Conservation (phyloP, 768 basidiomycete genomes). For the Macrolepiota albuminosa region DNA sequence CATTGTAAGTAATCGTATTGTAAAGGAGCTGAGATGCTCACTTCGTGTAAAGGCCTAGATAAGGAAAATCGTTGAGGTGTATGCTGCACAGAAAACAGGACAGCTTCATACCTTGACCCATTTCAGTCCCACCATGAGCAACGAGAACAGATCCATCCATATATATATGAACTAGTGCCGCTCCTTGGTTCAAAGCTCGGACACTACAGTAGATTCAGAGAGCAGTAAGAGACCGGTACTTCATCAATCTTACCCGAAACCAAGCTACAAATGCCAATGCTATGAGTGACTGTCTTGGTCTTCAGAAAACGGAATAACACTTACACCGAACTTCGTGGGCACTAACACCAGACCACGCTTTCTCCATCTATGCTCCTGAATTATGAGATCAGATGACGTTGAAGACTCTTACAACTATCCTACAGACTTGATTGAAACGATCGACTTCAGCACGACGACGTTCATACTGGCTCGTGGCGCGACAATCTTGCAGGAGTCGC, state of each 20-base stretch:
- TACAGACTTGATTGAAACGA: constrained; percentile 8
- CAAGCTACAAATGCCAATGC: constrained; percentile 3
- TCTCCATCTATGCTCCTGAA: constrained; percentile 13
- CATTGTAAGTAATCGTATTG: neutral
- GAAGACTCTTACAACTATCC: neutral
- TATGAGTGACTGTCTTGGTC: neutral
- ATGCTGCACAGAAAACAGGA: neutral
- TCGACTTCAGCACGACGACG: constrained; percentile 14
- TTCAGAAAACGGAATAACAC: neutral
- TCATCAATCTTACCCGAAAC: constrained; percentile 8
- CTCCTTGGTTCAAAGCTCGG: constrained; percentile 12
- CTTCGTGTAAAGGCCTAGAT: constrained; percentile 5
- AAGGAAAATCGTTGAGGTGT: neutral
- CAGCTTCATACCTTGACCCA: constrained; percentile 13
- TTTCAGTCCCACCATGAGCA: constrained; percentile 15
- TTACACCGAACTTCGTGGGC: constrained; percentile 14
- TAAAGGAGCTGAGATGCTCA: neutral
- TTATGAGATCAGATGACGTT: neutral
- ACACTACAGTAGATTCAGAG: neutral
- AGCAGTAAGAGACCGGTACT: neutral
- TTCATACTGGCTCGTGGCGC: constrained; percentile 12
- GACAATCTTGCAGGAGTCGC: constrained; percentile 14
- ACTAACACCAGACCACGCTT: constrained; percentile 14
- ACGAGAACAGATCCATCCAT: constrained; percentile 14
- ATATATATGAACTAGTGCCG: constrained; percentile 15